These are phyloP conservation scores for Lichtheimia ramosa DNA, from an alignment of 371 early-diverging fungal genomes.

Conservation along the genomic window DNA sequence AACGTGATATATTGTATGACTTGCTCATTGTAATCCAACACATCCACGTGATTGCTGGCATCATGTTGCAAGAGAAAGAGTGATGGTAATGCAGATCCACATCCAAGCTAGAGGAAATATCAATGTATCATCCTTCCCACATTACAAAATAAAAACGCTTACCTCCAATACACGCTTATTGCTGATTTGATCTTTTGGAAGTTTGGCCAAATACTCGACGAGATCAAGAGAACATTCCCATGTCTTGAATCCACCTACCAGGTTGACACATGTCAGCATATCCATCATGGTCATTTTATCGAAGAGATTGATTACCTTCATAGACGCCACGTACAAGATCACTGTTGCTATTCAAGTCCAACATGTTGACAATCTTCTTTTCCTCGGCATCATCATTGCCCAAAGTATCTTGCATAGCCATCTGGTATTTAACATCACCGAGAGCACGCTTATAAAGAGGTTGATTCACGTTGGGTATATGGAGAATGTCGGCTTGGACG, in stretches of 20 bases:
- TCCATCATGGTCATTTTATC: background rate
- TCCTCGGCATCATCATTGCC: constrained; percentile 21
- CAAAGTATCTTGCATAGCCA: constrained; percentile 72
- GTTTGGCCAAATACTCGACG: constrained; percentile 61
- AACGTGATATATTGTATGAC: constrained; percentile 85
- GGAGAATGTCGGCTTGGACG: constrained; percentile 41
- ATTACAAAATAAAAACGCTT: too few species aligned
- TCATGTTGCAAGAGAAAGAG: constrained; percentile 66
- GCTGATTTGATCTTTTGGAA: constrained; percentile 36
- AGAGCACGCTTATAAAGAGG: constrained; percentile 64
- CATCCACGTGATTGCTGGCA: constrained; percentile 63
- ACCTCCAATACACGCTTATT: constrained; percentile 69
- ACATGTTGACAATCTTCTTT: constrained; percentile 42
- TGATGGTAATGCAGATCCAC: constrained; percentile 89
- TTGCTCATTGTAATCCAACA: constrained; percentile 92
- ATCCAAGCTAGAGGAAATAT: constrained; percentile 89
- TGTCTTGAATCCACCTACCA: constrained; percentile 87
- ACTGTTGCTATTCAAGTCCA: constrained; percentile 59
- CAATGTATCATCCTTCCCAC: too few species aligned
- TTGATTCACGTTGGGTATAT: constrained; percentile 22
- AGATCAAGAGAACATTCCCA: constrained; percentile 95
- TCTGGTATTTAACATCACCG: constrained; percentile 82
- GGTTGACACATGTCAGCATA: background rate
- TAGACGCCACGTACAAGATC: constrained; percentile 88
- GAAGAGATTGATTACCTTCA: too few species aligned